A percentile compares a stretch with the other conserved stretches of the same genome.
Conservation (phyloP, 2,329 filamentous ascomycete genomes). For the Pseudogymnoascus sp. region DNA sequence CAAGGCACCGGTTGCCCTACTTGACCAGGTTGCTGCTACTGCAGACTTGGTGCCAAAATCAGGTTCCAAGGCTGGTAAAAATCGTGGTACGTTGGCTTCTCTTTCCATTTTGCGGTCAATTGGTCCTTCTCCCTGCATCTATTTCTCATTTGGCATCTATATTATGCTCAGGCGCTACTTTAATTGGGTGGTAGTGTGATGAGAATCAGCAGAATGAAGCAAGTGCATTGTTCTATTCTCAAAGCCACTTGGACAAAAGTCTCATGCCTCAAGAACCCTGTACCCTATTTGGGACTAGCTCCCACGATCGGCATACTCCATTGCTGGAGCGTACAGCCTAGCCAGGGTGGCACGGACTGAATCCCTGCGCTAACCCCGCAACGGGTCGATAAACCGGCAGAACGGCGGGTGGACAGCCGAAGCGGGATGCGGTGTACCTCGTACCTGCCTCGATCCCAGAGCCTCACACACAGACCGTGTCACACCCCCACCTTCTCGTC, state of each 20-base stretch:
- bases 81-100: background rate
- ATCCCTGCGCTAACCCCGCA: background rate
- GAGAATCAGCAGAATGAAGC: background rate
- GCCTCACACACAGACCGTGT: background rate
- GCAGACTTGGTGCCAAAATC: background rate
- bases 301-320: background rate
- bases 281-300: background rate
- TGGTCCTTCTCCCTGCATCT: background rate
- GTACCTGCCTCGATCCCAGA: background rate
- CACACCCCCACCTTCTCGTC: background rate
- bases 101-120: background rate
- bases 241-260: background rate
- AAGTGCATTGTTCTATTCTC: background rate
- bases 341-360: background rate
- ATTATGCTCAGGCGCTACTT: background rate
- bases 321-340: background rate
- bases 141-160: background rate
- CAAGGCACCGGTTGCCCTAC: background rate
- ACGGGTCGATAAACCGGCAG: background rate
- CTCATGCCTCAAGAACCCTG: background rate
- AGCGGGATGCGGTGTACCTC: background rate
- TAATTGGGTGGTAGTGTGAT: background rate
- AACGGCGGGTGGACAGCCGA: background rate
- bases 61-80: background rate
- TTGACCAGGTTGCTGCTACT: background rate